Evolutionary conservation across 768 basidiomycete species (phyloP).

Genomic region (Russula sp.): DNA sequence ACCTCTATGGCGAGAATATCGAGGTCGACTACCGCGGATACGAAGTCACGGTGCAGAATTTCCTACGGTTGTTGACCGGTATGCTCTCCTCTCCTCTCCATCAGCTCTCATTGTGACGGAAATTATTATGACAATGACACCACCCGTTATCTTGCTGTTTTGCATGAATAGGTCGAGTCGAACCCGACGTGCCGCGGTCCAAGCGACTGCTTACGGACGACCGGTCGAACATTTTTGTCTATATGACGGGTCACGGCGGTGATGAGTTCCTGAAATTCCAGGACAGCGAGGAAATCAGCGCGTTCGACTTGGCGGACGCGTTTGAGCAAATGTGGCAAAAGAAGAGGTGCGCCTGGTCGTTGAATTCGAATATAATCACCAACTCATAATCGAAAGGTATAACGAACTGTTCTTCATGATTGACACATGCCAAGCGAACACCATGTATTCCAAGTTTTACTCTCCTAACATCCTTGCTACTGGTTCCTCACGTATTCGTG

Average conservation of each 20-base stretch:
- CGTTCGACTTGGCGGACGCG: slow-evolving; percentile 96
- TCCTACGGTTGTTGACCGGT: slow-evolving; percentile 91
- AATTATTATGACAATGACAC: not conserved
- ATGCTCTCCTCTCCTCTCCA: slow-evolving; percentile 32
- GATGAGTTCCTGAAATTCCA: slow-evolving; percentile 99
- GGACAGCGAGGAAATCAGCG: slow-evolving; percentile 96
- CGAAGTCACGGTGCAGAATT: slow-evolving; percentile 96
- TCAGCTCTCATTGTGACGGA: not conserved
- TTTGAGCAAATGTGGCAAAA: slow-evolving; percentile 99
- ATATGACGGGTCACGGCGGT: slow-evolving; percentile 98
- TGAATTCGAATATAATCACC: not conserved
- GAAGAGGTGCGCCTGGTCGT: slow-evolving; percentile 54
- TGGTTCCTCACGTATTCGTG: slow-evolving; percentile 76
- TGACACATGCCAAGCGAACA: slow-evolving; percentile 97
- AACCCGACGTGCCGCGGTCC: slow-evolving; percentile 80
- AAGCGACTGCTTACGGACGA: slow-evolving; percentile 92
- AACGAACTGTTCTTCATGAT: slow-evolving; percentile 98
- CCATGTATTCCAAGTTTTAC: slow-evolving; percentile 90
- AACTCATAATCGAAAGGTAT: slow-evolving; percentile 50
- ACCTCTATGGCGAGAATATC: slow-evolving; percentile 94
- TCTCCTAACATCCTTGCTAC: slow-evolving; percentile 92
- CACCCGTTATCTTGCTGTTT: not conserved
- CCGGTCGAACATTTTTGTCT: slow-evolving; percentile 90
- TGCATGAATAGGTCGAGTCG: slow-evolving; percentile 66
- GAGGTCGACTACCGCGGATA: slow-evolving; percentile 99